Evolutionary conservation across 352 stramenopile species (phyloP).

Genomic region (Phytophthora idaei): DNA sequence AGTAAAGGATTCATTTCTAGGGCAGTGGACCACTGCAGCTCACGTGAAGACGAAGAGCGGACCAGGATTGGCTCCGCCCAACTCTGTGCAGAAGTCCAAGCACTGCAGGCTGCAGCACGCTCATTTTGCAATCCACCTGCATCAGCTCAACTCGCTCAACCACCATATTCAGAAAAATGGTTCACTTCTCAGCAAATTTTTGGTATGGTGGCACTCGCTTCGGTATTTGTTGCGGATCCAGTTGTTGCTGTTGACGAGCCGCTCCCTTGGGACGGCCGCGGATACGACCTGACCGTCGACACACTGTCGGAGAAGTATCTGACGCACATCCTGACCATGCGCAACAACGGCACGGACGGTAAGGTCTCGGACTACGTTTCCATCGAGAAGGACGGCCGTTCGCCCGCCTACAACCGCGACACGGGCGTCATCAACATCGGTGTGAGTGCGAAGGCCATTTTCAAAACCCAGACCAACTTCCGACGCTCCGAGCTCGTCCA

Average conservation of each 20-base stretch:
- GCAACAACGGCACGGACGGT: conserved; percentile 35
- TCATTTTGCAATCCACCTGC: conserved; percentile 1
- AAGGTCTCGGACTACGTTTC: conserved; percentile 53
- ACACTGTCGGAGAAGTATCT: conserved; percentile 55
- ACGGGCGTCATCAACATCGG: conserved; percentile 14
- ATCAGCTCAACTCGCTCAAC: background rate
- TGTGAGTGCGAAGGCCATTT: conserved; percentile 21
- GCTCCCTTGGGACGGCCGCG: conserved; percentile 55
- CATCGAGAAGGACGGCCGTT: conserved; percentile 38
- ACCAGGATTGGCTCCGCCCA: background rate
- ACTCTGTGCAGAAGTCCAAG: background rate
- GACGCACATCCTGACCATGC: conserved; percentile 62
- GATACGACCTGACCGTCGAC: conserved; percentile 46
- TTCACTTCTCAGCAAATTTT: conserved; percentile 5
- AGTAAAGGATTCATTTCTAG: too few relatives aligned
- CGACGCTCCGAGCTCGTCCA: conserved; percentile 19
- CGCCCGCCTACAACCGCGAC: conserved; percentile 53
- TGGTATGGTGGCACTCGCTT: background rate
- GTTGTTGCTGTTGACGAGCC: conserved; percentile 8
- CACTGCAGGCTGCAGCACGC: background rate
- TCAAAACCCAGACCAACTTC: conserved; percentile 14
- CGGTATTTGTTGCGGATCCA: background rate
- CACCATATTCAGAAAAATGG: background rate
- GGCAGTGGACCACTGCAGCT: background rate
- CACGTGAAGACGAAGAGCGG: conserved; percentile 1